Evolutionary conservation across 2,329 filamentous ascomycete genomes (phyloP), one percentile per base, ranked within the genome.

Genomic region (Periconia macrospinosa): DNA sequence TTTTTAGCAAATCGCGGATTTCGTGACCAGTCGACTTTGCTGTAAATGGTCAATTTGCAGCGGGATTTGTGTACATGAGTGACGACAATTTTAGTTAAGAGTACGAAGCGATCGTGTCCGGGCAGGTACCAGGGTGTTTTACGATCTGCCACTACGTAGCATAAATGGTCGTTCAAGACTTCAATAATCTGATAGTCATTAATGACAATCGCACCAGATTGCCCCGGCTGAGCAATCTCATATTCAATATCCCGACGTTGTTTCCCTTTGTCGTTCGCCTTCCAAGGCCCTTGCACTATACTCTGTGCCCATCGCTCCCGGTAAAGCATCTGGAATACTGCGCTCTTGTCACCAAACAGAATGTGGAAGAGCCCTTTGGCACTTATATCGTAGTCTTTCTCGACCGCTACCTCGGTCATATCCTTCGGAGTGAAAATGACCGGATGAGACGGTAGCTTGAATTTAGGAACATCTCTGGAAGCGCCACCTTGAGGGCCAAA

Each of bases 301-400:
- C 67, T 61, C 43, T 65, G 62, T 11, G 68, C 68, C 58, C 66
- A 68, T 18, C 64, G 60, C 48, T 96, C 91, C 69, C 91, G 88
- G 70, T 97, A 93, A 30, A 97, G 80, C 66, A 93, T 86, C 64
- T 94, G 91, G 76, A 97, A 99, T 40, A 97, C 87, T 33, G 92
- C 91, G 70, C 91, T 96, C 76, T 93, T 96, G 74, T 99, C 94
- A 37, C 94, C 94, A 73, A 97, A 99, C 48, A 99, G 83, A 15
- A 97, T 90, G 68, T 97, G 93, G 73, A 97, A 99, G 53, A 96
- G 86, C 0, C 91, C 91, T 73, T 99, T 97, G 45, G 94, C 89
- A 58, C 91, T 95, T 56, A 97, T 87, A 61, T 95, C 89, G 71
- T 96, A 96, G 60, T 91, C 84, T 56, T 90, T 86, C 71, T 96